Conservation (phyloP, 208 protist species). For the Crithidia expoeki region DNA sequence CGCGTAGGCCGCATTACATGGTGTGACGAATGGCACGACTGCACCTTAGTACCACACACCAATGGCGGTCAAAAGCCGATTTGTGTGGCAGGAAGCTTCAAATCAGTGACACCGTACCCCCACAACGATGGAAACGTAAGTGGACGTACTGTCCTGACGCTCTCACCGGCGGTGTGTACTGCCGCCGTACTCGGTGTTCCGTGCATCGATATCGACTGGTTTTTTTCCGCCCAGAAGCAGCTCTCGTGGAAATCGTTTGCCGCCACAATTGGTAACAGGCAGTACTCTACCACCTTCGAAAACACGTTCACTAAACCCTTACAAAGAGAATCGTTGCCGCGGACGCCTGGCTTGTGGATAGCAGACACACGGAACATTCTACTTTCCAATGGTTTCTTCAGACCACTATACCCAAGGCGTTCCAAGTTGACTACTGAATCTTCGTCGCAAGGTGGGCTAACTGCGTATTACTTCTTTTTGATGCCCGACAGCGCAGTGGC, state of each 20-base stretch:
- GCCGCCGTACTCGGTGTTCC: conserved; percentile 27
- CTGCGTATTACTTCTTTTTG: conserved; percentile 17
- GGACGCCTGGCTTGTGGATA: conserved; percentile 22
- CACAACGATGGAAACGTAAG: background rate
- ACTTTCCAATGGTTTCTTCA: background rate
- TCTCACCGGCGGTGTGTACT: conserved; percentile 27
- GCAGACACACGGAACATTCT: background rate
- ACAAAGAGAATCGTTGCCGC: too few species aligned
- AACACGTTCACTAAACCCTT: too few species aligned
- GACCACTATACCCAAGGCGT: background rate
- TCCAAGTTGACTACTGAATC: background rate
- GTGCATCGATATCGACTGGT: conserved; percentile 19
- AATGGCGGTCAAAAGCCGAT: background rate
- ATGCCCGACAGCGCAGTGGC: conserved; percentile 21
- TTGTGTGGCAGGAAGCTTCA: conserved; percentile 4
- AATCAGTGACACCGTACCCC: background rate
- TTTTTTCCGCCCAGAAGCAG: background rate
- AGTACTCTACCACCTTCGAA: too few species aligned
- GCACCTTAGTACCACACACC: background rate
- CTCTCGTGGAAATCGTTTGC: background rate
- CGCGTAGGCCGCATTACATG: conserved; percentile 20
- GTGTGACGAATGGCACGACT: background rate
- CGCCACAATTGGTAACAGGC: background rate
- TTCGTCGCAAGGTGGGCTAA: background rate
- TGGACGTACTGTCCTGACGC: background rate